A percentile compares a stretch with the other conserved stretches of the same genome.
Evolutionary conservation across 106 monocot species (phyloP).

Genomic region (Dioscorea alata): DNA sequence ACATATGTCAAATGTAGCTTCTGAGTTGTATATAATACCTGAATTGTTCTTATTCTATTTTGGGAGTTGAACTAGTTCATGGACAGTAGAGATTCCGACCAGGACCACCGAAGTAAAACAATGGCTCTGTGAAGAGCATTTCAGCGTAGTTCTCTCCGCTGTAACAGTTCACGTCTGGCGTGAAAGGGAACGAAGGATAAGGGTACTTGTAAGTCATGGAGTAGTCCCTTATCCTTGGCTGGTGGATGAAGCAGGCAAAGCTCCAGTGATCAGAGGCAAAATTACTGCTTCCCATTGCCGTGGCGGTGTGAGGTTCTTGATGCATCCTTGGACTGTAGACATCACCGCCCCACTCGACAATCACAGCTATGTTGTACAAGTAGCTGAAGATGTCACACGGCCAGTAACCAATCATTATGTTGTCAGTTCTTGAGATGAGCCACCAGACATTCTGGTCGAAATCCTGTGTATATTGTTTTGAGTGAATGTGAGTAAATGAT

Average conservation of each 20-base stretch:
- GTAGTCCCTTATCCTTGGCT: constrained; percentile 21
- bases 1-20: too few relatives aligned
- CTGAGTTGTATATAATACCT: too few relatives aligned
- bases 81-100: constrained; percentile 16
- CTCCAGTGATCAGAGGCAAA: constrained; percentile 11
- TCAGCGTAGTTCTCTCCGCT: constrained; percentile 16
- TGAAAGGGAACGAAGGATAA: not conserved
- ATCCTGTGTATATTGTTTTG: constrained; percentile 1
- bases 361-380: not conserved
- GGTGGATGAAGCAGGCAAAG: not conserved
- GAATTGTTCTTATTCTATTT: too few relatives aligned
- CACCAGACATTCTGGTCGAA: constrained; percentile 19
- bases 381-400: constrained; percentile 14
- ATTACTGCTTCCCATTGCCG: constrained; percentile 29
- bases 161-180: constrained; percentile 18
- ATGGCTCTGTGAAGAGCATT: constrained; percentile 11
- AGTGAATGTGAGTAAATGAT: not conserved
- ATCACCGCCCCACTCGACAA: constrained; percentile 29
- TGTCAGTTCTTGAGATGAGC: not conserved
- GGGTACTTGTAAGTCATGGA: constrained; percentile 18
- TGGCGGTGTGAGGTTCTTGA: constrained; percentile 24
- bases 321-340: constrained; percentile 35
- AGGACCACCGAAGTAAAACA: constrained; percentile 31
- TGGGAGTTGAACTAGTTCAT: not conserved
- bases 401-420: constrained; percentile 22